Base-by-base conservation (phyloP, 306 rosid species). In the Vachellia pachyceras region DNA sequence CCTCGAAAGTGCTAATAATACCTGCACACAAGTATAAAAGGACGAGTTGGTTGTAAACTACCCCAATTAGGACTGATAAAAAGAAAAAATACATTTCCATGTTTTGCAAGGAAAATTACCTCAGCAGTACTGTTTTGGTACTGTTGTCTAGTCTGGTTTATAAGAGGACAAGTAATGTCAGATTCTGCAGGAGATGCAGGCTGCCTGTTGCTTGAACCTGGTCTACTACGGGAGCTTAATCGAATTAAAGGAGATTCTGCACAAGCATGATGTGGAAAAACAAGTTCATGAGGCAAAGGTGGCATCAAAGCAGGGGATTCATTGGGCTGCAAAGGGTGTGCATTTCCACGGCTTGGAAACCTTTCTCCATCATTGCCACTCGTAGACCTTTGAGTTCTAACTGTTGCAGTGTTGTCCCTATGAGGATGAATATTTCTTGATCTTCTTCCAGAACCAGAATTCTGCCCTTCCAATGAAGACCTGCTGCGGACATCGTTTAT, bases 1-100 rank as follows among this genome's bases (percentile, higher is more conserved):
- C 79, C 97, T 92, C 89, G 90, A 95, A 23, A 94, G 92, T 11
- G 95, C 97, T 80, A 85, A 77, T 77, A 92, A 83, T 55, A 91
- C 91, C 98, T 94, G 82, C 75, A 86, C 49, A 37, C 35, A 83
- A 72, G 70, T 46, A 66, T 68, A 23, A 72, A 71, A 61, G 25
- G 72, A 57, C 60, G 23, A 25, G 50, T 45, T 36, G 22, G 20
- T 70, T 55, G 22, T 46, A 77, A 69, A 64, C 29, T 29, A 69
- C 70, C 72, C 73, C 72, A 47, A 73, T 35, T 13, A 64, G 75
- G 57, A 82, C 36, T 50, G 45, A 37, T 54, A 23, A 46, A 25
- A 72, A 1, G 57, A 25, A 58, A 29, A 29, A 54, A n/a, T 20
- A n/a, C n/a, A 45, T 35, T 80, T 42, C 8, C 40, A 29, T 14